Evolutionary conservation across 23 red algal species (phyloP).

Genomic region (Cyanidioschyzon merolae): DNA sequence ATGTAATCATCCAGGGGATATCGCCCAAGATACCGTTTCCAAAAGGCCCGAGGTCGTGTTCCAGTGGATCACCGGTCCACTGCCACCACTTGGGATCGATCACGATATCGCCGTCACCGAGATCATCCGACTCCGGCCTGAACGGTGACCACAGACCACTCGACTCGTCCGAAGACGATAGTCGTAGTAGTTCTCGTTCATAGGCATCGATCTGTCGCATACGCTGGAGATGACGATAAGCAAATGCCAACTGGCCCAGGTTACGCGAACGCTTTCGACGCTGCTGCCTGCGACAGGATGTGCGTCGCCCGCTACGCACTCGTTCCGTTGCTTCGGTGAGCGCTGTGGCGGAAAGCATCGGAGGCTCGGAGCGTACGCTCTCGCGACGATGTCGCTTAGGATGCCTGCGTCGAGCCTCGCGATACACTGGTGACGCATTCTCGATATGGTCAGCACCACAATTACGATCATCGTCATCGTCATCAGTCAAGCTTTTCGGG

Average conservation of each 20-base stretch:
- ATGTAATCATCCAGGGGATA: not conserved
- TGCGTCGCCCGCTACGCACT: too few species aligned
- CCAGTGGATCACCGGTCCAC: conserved; percentile 4
- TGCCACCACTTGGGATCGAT: conserved; percentile 5
- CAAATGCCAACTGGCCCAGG: not conserved
- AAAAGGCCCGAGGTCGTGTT: not conserved
- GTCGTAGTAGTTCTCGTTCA: not conserved
- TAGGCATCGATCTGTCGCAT: not conserved
- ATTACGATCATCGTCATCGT: too few species aligned
- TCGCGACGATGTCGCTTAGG: too few species aligned
- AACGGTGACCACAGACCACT: not conserved
- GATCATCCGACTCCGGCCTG: not conserved
- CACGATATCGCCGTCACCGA: conserved; percentile 3
- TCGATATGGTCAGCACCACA: too few species aligned
- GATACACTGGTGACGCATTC: too few species aligned
- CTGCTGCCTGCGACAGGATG: too few species aligned
- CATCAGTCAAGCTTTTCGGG: too few species aligned
- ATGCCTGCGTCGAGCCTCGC: too few species aligned
- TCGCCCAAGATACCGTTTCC: not conserved
- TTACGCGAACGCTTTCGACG: not conserved
- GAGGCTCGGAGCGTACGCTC: too few species aligned
- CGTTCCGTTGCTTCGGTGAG: too few species aligned
- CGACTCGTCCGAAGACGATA: not conserved
- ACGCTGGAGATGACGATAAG: not conserved
- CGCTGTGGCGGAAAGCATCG: too few species aligned